Evolutionary conservation across 2,329 filamentous ascomycete species (phyloP).

Genomic region (Leptographium lundbergii): DNA sequence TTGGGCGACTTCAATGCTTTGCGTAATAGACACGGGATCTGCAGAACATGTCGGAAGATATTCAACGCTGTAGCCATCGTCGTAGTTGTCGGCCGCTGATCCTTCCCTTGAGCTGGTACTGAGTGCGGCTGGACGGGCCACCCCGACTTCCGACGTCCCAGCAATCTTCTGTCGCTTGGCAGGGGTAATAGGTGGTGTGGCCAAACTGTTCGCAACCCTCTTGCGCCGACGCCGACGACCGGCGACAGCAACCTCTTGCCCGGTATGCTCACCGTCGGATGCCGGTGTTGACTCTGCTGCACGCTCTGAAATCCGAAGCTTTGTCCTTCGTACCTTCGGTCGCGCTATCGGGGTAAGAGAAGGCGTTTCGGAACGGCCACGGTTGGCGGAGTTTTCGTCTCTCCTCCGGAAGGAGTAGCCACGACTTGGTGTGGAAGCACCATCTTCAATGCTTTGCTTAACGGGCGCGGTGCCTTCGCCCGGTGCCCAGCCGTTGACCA

Average conservation of each 20-base stretch:
- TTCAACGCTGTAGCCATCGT: background rate
- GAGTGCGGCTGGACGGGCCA: constrained; percentile 19
- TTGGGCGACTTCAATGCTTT: constrained; percentile 18
- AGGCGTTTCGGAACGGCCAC: constrained; percentile 37
- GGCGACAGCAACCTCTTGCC: background rate
- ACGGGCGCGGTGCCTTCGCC: constrained; percentile 33
- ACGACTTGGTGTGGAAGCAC: constrained; percentile 21
- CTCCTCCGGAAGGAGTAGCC: constrained; percentile 45
- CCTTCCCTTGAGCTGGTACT: constrained; percentile 23
- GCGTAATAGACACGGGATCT: constrained; percentile 19
- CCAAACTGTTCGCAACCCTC: constrained; percentile 28
- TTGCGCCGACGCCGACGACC: constrained; percentile 17
- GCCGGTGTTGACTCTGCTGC: background rate
- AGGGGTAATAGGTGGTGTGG: constrained; percentile 43
- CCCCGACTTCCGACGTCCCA: constrained; percentile 1
- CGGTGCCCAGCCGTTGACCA: constrained; percentile 72
- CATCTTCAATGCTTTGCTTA: constrained; percentile 41
- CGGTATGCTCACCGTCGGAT: background rate
- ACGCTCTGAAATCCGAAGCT: constrained; percentile 11
- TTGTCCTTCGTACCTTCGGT: constrained; percentile 32
- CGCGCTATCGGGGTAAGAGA: constrained; percentile 44
- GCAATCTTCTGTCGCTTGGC: constrained; percentile 34
- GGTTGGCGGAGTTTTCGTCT: constrained; percentile 34
- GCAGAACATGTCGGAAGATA: constrained; percentile 24
- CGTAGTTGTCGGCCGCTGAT: constrained; percentile 18